Base-by-base conservation (phyloP, 2,329 filamentous ascomycete species). In the Ceratocystis cacaofunesta region DNA sequence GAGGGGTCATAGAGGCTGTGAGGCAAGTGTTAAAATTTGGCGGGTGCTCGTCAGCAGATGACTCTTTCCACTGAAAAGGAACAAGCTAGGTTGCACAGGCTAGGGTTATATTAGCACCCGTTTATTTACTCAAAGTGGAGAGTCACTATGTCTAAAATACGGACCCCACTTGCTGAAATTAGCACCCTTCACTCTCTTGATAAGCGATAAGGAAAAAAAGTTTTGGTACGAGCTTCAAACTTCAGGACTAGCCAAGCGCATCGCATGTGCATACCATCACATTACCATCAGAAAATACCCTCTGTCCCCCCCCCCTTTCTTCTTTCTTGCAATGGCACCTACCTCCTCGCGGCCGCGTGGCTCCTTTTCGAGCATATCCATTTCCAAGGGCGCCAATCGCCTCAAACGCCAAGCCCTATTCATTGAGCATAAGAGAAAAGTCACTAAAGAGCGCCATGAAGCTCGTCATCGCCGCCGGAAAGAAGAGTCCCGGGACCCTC, bases 401-500 rank as follows among this genome's bases (percentile, higher is more conserved):
- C 76, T 89, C 25, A 86, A 86, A 72, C 83, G 94, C 68, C 83
- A 94, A 73, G 80, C 87, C 70, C 82, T 92, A 68, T 88, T 91
- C 72, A 80, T 96, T 68, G 85, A 89, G 70, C 82, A 88, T 72
- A 97, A 96, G 77, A 88, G 87, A 73, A 79, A 82, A 57, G 84
- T 84, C 69, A 88, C 90, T 73, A 86, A 85, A 72, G 78, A 85
- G 60, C 89, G 87, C 71, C 85, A 89, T 71, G 88, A 91, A 71
- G 82, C 86, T 71, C 85, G 92, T 68, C 87, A 91, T 73, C 83
- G 83, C 61, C 82, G 90, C 68, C 91, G 90, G 76, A 89, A 88
- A 76, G 89, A 92, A 72, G 94, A 99, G 76, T 83, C 87, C 69
- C 89, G 87, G 74, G 85, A 96, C 71, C 92, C 92, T 1, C 82